phyloP scores from a whole-genome alignment of 140 eudicot species.

The Erigeron philadelphicus region DNA sequence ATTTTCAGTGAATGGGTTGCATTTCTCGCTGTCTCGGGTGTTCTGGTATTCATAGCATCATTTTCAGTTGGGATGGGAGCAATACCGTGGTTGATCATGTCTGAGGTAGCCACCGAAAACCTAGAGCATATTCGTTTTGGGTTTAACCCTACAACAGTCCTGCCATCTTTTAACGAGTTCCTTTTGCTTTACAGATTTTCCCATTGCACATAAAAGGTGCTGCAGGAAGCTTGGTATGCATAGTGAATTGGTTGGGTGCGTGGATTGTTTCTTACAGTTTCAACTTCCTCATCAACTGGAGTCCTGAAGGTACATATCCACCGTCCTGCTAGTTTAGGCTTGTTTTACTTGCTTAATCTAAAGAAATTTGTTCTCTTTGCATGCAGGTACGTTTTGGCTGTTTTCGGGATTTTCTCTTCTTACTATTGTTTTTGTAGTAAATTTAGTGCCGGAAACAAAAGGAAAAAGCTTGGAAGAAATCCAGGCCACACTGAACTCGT shows the following conservation, averaged over 20 bases:
- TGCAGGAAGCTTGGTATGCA: constrained; percentile 75
- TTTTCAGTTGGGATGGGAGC: constrained; percentile 91
- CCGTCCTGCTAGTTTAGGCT: background rate
- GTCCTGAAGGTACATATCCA: constrained; percentile 53
- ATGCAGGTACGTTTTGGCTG: constrained; percentile 61
- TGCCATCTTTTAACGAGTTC: background rate
- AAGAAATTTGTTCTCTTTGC: background rate
- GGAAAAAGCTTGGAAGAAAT: constrained; percentile 87
- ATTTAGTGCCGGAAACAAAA: constrained; percentile 82
- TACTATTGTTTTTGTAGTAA: constrained; percentile 63
- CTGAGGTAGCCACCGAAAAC: constrained; percentile 54
- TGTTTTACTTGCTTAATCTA: background rate
- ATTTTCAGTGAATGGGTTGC: constrained; percentile 53
- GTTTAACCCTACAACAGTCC: background rate
- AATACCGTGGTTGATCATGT: constrained; percentile 92
- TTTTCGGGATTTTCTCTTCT: constrained; percentile 54
- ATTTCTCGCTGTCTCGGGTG: constrained; percentile 56
- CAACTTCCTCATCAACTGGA: constrained; percentile 82
- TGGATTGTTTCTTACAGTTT: constrained; percentile 81
- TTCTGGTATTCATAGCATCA: constrained; percentile 53
- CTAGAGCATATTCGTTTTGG: background rate
- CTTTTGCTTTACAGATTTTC: constrained; percentile 53
- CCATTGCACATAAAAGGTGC: constrained; percentile 76
- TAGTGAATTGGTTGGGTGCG: constrained; percentile 87
- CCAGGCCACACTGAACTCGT: constrained; percentile 54